These are phyloP conservation scores for Cokeromyces recurvatus DNA, from an alignment of 371 early-diverging fungal species.

Conservation along the genomic window DNA sequence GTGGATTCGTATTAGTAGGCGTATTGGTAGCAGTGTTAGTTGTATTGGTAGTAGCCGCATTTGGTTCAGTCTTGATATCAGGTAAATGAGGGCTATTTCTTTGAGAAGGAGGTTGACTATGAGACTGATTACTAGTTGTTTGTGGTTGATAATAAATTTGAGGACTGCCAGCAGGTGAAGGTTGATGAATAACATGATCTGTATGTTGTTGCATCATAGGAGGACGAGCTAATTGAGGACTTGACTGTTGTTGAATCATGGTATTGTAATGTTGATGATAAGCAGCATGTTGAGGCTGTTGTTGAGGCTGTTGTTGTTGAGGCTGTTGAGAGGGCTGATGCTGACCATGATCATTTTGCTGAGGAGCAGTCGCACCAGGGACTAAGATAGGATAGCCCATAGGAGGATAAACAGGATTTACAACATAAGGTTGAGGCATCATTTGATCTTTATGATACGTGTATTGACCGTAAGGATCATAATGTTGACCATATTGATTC, in stretches of 20 bases:
- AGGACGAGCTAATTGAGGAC: constrained; percentile 10
- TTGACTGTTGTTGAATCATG: constrained; percentile 15
- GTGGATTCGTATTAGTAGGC: constrained; percentile 8
- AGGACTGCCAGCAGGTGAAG: constrained; percentile 17
- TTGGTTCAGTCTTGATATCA: constrained; percentile 12
- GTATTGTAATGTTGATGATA: constrained; percentile 9
- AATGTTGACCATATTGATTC: constrained; percentile 45
- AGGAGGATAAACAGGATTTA: constrained; percentile 36
- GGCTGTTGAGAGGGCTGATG: constrained; percentile 7
- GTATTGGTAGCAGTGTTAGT: not conserved
- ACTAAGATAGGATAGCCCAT: constrained; percentile 40
- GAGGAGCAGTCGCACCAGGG: constrained; percentile 17
- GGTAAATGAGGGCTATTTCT: constrained; percentile 24
- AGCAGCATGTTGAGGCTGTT: constrained; percentile 14
- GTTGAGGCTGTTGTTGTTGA: constrained; percentile 16
- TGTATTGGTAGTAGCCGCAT: not conserved
- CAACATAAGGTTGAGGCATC: constrained; percentile 39
- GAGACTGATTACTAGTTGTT: too few species aligned
- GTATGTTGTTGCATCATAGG: constrained; percentile 18
- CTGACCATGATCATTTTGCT: constrained; percentile 12
- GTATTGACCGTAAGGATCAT: constrained; percentile 36
- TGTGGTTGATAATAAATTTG: constrained; percentile 20
- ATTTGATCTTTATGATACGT: constrained; percentile 32
- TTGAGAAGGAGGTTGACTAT: constrained; percentile 22
- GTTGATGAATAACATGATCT: constrained; percentile 21